These are phyloP conservation scores for Delitschia confertaspora DNA, from an alignment of 495 filamentous ascomycete species.

Conservation along the genomic window DNA sequence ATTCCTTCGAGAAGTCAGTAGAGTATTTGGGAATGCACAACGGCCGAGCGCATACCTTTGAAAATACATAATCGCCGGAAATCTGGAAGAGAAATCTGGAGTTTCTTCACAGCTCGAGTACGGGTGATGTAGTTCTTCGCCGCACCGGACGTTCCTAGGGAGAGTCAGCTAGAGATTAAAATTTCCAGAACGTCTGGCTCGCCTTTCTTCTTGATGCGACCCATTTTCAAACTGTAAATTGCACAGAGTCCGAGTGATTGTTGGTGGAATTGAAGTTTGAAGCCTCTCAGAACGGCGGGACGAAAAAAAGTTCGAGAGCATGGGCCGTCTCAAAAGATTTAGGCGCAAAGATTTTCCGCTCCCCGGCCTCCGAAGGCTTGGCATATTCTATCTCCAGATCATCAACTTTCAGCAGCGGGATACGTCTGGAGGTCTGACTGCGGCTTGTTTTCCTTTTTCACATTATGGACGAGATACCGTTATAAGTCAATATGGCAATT, in stretches of 20 bases:
- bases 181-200: slow-evolving; percentile 12
- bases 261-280: too few species aligned
- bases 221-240: slow-evolving; percentile 15
- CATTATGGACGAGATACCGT: too few species aligned
- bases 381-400: background rate
- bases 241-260: too few species aligned
- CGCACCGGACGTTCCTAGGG: slow-evolving; percentile 71
- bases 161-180: slow-evolving; percentile 2
- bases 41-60: slow-evolving; percentile 60
- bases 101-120: slow-evolving; percentile 91
- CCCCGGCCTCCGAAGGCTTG: too few species aligned
- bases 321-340: background rate
- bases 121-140: slow-evolving; percentile 98
- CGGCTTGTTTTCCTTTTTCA: background rate
- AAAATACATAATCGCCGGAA: slow-evolving; percentile 98
- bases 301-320: slow-evolving; percentile 19
- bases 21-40: too few species aligned
- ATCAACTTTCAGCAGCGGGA: background rate
- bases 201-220: slow-evolving; percentile 84
- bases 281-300: slow-evolving; percentile 11
- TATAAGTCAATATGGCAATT: slow-evolving; percentile 45
- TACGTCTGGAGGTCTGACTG: background rate
- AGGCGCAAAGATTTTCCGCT: slow-evolving; percentile 8
- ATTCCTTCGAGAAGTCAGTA: slow-evolving; percentile 50
- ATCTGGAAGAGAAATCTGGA: slow-evolving; percentile 92